phyloP scores from a whole-genome alignment of 2,329 filamentous ascomycete species.

The Dactylella cylindrospora region DNA sequence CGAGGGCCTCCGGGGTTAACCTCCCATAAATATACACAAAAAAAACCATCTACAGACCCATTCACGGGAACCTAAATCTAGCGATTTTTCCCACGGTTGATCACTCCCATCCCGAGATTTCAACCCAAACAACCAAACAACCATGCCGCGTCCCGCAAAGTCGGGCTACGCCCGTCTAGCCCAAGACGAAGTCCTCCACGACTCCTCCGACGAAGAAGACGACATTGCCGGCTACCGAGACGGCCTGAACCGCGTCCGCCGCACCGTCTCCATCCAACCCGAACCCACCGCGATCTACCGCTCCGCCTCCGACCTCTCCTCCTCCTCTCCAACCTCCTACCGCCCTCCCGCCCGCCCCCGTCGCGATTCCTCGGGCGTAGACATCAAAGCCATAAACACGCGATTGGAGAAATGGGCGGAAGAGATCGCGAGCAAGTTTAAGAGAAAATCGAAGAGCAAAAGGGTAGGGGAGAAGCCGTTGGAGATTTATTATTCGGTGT shows the following conservation, averaged over 20 bases:
- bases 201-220: constrained; percentile 69
- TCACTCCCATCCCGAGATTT: constrained; percentile 8
- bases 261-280: constrained; percentile 51
- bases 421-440: constrained; percentile 96
- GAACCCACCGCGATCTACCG: constrained; percentile 55
- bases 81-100: neutral
- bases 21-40: no score
- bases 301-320: constrained; percentile 50
- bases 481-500: constrained; percentile 97
- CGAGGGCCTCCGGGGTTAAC: no score
- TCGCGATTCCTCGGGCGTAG: constrained; percentile 81
- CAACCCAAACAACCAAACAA: no score
- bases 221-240: constrained; percentile 28
- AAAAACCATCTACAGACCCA: no score
- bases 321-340: constrained; percentile 55
- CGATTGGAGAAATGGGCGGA: constrained; percentile 94
- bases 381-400: constrained; percentile 97
- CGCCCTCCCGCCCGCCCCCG: constrained; percentile 58
- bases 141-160: constrained; percentile 71
- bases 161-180: constrained; percentile 84
- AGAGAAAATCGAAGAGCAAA: constrained; percentile 53
- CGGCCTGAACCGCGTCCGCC: constrained; percentile 58
- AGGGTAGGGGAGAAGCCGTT: constrained; percentile 65
- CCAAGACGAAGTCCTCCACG: constrained; percentile 74
- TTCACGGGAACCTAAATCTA: no score